Base-by-base conservation (phyloP, 73 alveolate genomes). In the Stentor roeselii region DNA sequence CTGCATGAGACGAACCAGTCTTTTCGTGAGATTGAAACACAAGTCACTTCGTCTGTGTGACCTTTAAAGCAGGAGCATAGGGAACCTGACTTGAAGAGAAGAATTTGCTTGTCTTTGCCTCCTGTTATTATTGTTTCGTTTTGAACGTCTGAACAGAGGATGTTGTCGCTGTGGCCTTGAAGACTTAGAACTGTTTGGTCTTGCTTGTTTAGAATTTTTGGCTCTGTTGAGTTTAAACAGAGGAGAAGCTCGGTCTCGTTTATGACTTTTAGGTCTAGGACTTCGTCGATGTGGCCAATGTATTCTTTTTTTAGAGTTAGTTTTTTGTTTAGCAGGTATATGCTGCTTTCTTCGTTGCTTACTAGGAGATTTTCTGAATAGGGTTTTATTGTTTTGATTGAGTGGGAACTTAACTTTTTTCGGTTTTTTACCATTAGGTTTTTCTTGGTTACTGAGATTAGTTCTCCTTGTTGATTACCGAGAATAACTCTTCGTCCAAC, bases 141-240 rank as follows among this genome's bases (percentile, higher is more conserved):
- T 78, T 82, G 84, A 14, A 88, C 90, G 85, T 94, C 97, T 30
- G 95, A 86, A 4, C 96, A 89, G 60, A 97, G 75, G 36, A 97
- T 93, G 82, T 94, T 94, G 87, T 97, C 99, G 6, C 94, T 76
- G 86, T 97, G 99, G n/a, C 99, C 99, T 31, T 60, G 83, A 75
- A 67, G 80, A 67, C 80, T 67, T 2, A 27, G 37, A 42, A 75
- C 59, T 67, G 59, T 42, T 42, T 84, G 32, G 67, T 39, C 35
- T 82, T 35, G 76, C 40, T 42, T 30, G 87, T 86, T 61, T 27
- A 37, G 3, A 61, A 83, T 60, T 87, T 87, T 88, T 59, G 82
- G 74, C 39, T 50, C 82, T 83, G 89, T 86, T 36, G 86, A 83
- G 50, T 75, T 83, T 35, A 83, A 76, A 1, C 87, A 85, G 31